Conservation (phyloP, 805 yeast species). For the Wickerhamomyces pijperi region DNA sequence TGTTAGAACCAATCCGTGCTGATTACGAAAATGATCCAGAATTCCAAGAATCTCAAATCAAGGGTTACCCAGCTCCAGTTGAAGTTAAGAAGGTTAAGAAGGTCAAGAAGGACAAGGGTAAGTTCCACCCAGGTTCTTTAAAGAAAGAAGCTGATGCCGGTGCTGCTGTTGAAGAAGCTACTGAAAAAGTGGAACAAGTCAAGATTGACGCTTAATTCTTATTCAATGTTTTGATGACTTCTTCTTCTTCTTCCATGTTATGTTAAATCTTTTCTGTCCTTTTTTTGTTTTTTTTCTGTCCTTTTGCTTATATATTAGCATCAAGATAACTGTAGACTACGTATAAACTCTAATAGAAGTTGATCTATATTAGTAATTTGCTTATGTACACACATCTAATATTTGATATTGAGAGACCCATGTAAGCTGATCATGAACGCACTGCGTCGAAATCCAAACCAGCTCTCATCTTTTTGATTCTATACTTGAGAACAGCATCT, state of each 20-base stretch:
- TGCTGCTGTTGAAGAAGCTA: conserved; percentile 19
- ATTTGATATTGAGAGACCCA: too few species aligned
- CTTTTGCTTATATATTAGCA: neutral
- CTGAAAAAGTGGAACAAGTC: conserved; percentile 29
- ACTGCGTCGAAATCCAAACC: conserved; percentile 31
- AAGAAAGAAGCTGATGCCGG: conserved; percentile 18
- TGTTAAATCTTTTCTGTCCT: too few species aligned
- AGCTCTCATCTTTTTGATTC: conserved; percentile 30
- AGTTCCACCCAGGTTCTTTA: conserved; percentile 71
- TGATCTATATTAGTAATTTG: too few species aligned
- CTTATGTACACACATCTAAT: too few species aligned
- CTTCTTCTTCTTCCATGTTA: too few species aligned
- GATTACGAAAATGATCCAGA: conserved; percentile 52
- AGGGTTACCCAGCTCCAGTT: conserved; percentile 77
- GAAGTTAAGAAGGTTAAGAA: conserved; percentile 56
- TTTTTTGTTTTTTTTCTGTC: neutral
- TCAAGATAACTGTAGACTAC: too few species aligned
- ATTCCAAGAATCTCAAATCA: conserved; percentile 60
- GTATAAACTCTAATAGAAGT: too few species aligned
- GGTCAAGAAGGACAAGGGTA: conserved; percentile 79
- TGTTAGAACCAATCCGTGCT: conserved; percentile 77
- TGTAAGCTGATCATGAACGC: too few species aligned
- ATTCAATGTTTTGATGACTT: conserved; percentile 1
- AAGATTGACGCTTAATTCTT: conserved; percentile 17
- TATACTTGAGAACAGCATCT: conserved; percentile 37